A percentile compares a stretch with the other conserved stretches of the same genome.
Evolutionary conservation across 208 protist species (phyloP).

Genomic region (Trypanosoma caninum): DNA sequence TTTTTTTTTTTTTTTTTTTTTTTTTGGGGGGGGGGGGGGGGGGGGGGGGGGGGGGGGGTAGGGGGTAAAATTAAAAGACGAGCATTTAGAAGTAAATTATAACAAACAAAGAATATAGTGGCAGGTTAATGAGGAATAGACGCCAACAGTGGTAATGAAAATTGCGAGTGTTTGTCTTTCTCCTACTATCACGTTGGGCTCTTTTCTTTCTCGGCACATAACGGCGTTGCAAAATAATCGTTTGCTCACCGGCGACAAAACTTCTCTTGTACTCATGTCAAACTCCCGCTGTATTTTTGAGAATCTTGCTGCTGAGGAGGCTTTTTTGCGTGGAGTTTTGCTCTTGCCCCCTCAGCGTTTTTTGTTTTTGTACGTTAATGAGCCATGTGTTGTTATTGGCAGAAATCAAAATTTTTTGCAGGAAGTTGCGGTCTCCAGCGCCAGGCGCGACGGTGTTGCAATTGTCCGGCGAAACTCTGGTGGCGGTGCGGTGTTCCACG

Average conservation of each 20-base stretch:
- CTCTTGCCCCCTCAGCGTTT: slow-evolving; percentile 33
- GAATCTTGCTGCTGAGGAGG: slow-evolving; percentile 75
- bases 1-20: background rate
- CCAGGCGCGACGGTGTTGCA: slow-evolving; percentile 34
- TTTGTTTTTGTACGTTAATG: slow-evolving; percentile 74
- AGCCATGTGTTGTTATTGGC: slow-evolving; percentile 80
- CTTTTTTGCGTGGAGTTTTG: slow-evolving; percentile 54
- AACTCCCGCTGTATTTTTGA: slow-evolving; percentile 59
- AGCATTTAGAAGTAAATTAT: too few species aligned
- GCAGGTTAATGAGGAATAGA: too few species aligned
- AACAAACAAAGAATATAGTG: background rate
- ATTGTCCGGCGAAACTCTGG: slow-evolving; percentile 77
- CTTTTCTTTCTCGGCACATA: slow-evolving; percentile 14
- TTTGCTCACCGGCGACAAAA: background rate
- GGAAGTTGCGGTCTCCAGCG: slow-evolving; percentile 53
- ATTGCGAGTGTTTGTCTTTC: background rate
- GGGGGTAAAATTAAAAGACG: too few species aligned
- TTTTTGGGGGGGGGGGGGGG: background rate
- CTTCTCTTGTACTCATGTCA: slow-evolving; percentile 29
- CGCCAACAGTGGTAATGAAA: too few species aligned
- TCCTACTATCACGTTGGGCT: slow-evolving; percentile 1
- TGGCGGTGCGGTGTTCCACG: slow-evolving; percentile 85
- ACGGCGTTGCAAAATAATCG: background rate
- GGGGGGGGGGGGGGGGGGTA: background rate
- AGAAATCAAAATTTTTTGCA: slow-evolving; percentile 79